Conservation (phyloP, 1,139 yeast species). For the Yamadazyma siamensis region DNA sequence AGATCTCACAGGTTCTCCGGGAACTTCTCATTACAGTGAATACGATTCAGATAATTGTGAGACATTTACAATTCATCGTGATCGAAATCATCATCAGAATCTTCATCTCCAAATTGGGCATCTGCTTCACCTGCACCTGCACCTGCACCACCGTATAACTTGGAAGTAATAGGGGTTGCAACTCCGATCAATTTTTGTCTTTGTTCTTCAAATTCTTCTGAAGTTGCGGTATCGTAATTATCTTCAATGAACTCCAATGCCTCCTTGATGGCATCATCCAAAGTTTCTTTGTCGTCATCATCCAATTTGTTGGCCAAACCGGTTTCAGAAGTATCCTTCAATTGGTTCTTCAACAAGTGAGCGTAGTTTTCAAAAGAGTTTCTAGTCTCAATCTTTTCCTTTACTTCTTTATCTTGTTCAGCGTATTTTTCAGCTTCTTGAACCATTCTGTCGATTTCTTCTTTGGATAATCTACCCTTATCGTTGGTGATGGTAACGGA, state of each 20-base stretch:
- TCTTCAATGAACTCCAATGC: constrained; percentile 87
- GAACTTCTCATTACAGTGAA: too few relatives aligned
- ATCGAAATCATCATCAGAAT: constrained; percentile 64
- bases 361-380: constrained; percentile 50
- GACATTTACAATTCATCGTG: constrained; percentile 52
- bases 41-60: too few relatives aligned
- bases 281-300: constrained; percentile 89
- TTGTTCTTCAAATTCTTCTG: constrained; percentile 93
- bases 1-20: too few relatives aligned
- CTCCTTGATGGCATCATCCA: constrained; percentile 85
- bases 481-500: constrained; percentile 94
- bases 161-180: constrained; percentile 91
- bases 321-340: constrained; percentile 57
- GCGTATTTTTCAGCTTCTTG: constrained; percentile 92
- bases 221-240: constrained; percentile 80
- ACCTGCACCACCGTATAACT: constrained; percentile 65
- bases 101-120: constrained; percentile 52
- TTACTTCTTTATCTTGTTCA: constrained; percentile 78
- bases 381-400: constrained; percentile 71
- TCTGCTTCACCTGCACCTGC: constrained; percentile 36
- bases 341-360: constrained; percentile 49
- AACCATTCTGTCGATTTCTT: constrained; percentile 91
- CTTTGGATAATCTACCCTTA: constrained; percentile 93
- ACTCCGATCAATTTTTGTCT: constrained; percentile 78
- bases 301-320: constrained; percentile 75